These are phyloP conservation scores for Puccinia coronata DNA, from an alignment of 1,284 basidiomycete species.

Conservation along the genomic window DNA sequence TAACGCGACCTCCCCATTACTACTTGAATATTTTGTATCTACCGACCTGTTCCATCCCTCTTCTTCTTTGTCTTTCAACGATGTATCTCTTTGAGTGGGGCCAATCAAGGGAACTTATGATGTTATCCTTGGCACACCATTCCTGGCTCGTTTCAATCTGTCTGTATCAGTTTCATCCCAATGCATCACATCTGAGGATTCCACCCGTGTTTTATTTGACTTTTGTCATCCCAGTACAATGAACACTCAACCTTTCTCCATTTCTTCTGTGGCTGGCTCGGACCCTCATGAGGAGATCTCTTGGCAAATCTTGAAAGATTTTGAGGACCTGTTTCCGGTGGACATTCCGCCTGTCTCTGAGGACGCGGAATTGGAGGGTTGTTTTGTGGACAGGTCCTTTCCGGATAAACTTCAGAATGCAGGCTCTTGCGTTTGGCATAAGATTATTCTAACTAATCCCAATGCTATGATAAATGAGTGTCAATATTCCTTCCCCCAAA, in stretches of 20 bases:
- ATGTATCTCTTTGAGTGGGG: background rate
- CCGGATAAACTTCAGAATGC: no score
- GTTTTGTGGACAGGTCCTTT: background rate
- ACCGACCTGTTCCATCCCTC: background rate
- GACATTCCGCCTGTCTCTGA: background rate
- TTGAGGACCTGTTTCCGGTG: background rate
- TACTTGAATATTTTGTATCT: background rate
- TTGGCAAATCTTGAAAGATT: background rate
- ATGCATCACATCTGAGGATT: background rate
- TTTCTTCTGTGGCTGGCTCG: background rate
- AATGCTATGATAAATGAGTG: no score
- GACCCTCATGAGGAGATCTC: background rate
- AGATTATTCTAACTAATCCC: no score
- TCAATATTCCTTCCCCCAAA: no score
- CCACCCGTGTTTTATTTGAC: background rate
- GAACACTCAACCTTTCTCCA: no score
- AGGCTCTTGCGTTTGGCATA: no score
- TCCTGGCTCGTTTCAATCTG: background rate
- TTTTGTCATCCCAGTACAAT: background rate
- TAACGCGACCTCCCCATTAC: background rate
- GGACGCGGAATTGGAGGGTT: background rate
- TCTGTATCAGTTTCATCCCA: constrained; percentile 11
- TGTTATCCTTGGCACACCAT: background rate
- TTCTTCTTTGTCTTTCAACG: background rate
- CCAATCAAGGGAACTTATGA: background rate